Evolutionary conservation across 257 asterid genomes (phyloP), one percentile per base, ranked within the genome.

Genomic region (Solanum virginianum): DNA sequence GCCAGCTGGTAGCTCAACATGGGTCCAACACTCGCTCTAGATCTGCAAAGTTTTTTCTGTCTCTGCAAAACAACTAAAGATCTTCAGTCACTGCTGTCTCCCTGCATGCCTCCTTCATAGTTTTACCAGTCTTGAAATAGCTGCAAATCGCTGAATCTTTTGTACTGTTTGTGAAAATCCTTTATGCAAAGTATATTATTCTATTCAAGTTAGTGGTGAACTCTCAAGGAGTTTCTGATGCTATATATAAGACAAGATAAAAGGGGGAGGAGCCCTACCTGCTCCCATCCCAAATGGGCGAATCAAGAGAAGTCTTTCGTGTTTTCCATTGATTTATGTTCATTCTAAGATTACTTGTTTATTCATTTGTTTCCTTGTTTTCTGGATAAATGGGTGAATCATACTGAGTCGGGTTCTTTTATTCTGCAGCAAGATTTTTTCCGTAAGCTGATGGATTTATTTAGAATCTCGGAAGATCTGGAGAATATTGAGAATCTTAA

Each of bases 401-500:
- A 32, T 17, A 26, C 82, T 57, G 24, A 32, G 26, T 62, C 10
- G 53, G 68, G 36, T 81, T 85, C 60, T 8, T 86, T 86, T 56
- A 81, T 70, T 26, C 81, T 89, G 95, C 98, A 94, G 99, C 96
- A 88, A 87, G 92, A 85, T 29, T 96, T 96, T 91, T 89, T 94
- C 83, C 87, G 88, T 86, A 96, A 94, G 95, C 92, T 96, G 87
- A 89, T 96, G 92, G 95, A 93, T 24, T 91, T 96, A 80, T 96
- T 93, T 84, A 89, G 95, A 84, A 85, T 90, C 74, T 93, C 97
- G 88, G 99, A 94, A 89, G 98, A 92, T 90, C 86, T 96, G 94
- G 96, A 94, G 87, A 92, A 93, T 84, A 66, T 93, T 45, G 99
- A 93, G 43, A 94, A 94, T 84, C 99, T 94, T 86, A 97, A 91